These are phyloP conservation scores for Xylaria sp. DNA, from an alignment of 2,329 filamentous ascomycete genomes.

Conservation along the genomic window DNA sequence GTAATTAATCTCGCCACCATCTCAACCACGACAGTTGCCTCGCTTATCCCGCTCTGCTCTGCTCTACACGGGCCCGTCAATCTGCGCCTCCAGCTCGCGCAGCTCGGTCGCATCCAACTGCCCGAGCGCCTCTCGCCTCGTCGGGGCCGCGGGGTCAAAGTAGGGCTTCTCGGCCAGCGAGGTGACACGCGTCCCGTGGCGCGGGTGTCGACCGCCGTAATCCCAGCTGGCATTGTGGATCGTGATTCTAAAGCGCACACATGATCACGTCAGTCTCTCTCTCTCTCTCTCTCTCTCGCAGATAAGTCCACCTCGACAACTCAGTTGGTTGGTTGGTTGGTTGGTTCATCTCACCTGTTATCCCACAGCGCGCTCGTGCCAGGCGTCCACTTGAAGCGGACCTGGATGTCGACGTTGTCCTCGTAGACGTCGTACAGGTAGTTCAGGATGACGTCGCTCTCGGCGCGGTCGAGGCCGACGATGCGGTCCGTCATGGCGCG, in stretches of 20 bases:
- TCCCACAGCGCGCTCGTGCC: conserved; percentile 76
- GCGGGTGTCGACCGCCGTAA: conserved; percentile 72
- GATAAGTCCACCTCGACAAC: too few species aligned
- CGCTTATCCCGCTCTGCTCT: too few species aligned
- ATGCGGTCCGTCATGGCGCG: conserved; percentile 74
- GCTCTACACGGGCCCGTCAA: conserved; percentile 43
- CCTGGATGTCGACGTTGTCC: conserved; percentile 75
- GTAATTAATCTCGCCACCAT: background rate
- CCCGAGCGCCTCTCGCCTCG: conserved; percentile 72
- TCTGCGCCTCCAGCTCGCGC: conserved; percentile 57
- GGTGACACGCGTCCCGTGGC: conserved; percentile 78
- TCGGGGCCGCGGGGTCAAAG: conserved; percentile 72
- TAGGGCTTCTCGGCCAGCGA: conserved; percentile 76
- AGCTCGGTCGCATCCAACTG: conserved; percentile 67
- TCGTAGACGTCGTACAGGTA: conserved; percentile 77
- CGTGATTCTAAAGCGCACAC: conserved; percentile 62
- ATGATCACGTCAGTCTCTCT: conserved; percentile 18
- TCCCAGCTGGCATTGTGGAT: conserved; percentile 82
- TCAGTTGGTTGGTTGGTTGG: too few species aligned
- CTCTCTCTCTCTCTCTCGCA: too few species aligned
- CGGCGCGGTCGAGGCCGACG: conserved; percentile 73
- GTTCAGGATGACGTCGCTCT: conserved; percentile 73
- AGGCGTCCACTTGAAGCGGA: conserved; percentile 76
- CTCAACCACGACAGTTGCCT: background rate
- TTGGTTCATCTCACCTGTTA: conserved; percentile 68